Evolutionary conservation across 2,329 filamentous ascomycete genomes (phyloP), one percentile per base, ranked within the genome.

Genomic region (Taxawa tesnikishii): DNA sequence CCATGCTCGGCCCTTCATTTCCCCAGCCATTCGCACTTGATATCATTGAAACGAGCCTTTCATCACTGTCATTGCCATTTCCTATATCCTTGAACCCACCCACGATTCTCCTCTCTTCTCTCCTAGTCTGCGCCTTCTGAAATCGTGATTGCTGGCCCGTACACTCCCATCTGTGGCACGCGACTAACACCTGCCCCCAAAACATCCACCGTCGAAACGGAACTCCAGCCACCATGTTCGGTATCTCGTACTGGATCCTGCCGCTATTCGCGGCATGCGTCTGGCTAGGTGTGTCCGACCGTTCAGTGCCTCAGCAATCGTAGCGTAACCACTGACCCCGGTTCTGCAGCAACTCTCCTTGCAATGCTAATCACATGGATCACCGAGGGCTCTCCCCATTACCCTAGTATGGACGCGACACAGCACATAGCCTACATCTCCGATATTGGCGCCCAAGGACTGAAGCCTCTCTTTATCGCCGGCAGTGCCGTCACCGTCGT

Each of bases 381-480:
- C 38, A 52, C 73, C 24, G 57, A 71, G 44, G 54, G 79, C 35
- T 55, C 59, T n/a, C 62, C 59, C 2, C 60, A 62, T 40, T 83
- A 80, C 47, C 37, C 59, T 3, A 76, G 72, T 25, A 82, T 84
- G 75, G 53, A 60, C 13, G 28, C 40, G 0, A 40, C 43, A 18
- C 76, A 82, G 49, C 53, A 44, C 15, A 76, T 88, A 26, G 74
- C 82, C 39, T 58, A 55, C 45, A 55, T 54, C 21, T 53, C 50
- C 43, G 72, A 78, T 46, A 57, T 76, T 35, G 74, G 72, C 30
- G 73, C 73, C 0, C 56, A 63, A 32, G 55, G 63, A 16, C 67
- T 87, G 12, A 81, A 87, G 51, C 82, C 83, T 3, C 66, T 88
- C 39, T 90, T 90, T 63, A 77, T 90, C 47, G 65, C 75, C 19